phyloP scores from a whole-genome alignment of 345 rosid species.

The Citrus unshiu region DNA sequence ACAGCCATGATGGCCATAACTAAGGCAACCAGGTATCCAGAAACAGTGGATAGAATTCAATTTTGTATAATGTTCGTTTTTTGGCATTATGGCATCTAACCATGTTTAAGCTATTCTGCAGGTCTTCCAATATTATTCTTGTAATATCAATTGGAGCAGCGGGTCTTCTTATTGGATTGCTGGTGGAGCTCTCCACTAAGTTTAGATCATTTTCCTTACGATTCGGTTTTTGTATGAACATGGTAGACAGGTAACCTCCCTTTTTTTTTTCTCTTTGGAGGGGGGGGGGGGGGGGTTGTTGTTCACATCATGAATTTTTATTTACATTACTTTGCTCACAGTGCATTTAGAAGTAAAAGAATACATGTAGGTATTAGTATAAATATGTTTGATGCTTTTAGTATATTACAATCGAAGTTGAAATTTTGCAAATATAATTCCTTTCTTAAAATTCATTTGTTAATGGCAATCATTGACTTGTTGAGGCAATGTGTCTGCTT shows the following conservation, averaged over 20 bases:
- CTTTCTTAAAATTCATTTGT: background rate
- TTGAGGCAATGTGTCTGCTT: background rate
- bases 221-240: slow-evolving; percentile 36
- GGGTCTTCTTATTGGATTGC: slow-evolving; percentile 76
- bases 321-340: background rate
- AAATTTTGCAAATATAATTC: background rate
- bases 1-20: slow-evolving; percentile 92
- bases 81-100: background rate
- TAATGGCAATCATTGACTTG: background rate
- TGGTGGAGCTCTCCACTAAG: slow-evolving; percentile 67
- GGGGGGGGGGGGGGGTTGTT: too few relatives aligned
- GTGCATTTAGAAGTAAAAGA: background rate
- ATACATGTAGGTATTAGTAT: background rate
- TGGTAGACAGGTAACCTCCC: slow-evolving; percentile 46
- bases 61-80: slow-evolving; percentile 5
- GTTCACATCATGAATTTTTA: background rate
- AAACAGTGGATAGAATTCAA: slow-evolving; percentile 15
- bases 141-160: slow-evolving; percentile 75
- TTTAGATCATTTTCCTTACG: slow-evolving; percentile 53
- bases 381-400: background rate
- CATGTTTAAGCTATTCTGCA: slow-evolving; percentile 22
- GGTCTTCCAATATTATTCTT: slow-evolving; percentile 78
- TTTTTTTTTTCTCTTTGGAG: background rate
- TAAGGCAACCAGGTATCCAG: slow-evolving; percentile 80
- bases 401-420: background rate